These are phyloP conservation scores for Aspergillus clavatus DNA, from an alignment of 2,329 filamentous ascomycete genomes.

Conservation along the genomic window DNA sequence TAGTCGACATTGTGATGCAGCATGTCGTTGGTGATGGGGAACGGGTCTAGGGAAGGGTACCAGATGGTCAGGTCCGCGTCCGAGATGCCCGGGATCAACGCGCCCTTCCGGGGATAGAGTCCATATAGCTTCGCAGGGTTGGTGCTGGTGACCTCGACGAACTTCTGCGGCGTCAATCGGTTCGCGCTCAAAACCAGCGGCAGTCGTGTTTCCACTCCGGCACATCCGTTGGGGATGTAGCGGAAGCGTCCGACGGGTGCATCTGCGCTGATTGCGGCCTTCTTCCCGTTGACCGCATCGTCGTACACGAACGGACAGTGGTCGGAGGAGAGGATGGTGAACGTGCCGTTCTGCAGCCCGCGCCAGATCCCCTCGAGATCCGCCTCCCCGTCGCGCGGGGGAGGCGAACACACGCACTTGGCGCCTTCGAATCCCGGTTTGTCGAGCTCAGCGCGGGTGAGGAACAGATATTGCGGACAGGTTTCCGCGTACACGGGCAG, in stretches of 20 bases:
- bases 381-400: no score
- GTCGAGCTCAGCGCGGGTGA: conserved; percentile 47
- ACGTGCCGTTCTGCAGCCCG: conserved; percentile 51
- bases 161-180: conserved; percentile 34
- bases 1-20: neutral
- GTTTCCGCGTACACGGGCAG: no score
- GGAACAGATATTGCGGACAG: conserved; percentile 54
- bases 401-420: conserved; percentile 53
- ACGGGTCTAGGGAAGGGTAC: neutral
- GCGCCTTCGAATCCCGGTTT: conserved; percentile 41
- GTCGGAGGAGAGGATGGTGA: conserved; percentile 50
- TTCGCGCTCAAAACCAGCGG: conserved; percentile 42
- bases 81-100: neutral
- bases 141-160: conserved; percentile 42
- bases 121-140: conserved; percentile 46
- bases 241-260: conserved; percentile 22
- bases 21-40: neutral
- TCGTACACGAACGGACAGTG: conserved; percentile 38
- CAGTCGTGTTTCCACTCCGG: no score
- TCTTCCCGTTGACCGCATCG: conserved; percentile 27
- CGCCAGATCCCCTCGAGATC: no score
- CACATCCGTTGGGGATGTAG: conserved; percentile 42
- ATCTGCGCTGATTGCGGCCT: conserved; percentile 17
- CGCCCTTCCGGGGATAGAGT: conserved; percentile 12
- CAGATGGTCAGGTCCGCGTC: no score